Conservation (phyloP, 192 early-diverging fungal species). For the Podila clonocystis region DNA sequence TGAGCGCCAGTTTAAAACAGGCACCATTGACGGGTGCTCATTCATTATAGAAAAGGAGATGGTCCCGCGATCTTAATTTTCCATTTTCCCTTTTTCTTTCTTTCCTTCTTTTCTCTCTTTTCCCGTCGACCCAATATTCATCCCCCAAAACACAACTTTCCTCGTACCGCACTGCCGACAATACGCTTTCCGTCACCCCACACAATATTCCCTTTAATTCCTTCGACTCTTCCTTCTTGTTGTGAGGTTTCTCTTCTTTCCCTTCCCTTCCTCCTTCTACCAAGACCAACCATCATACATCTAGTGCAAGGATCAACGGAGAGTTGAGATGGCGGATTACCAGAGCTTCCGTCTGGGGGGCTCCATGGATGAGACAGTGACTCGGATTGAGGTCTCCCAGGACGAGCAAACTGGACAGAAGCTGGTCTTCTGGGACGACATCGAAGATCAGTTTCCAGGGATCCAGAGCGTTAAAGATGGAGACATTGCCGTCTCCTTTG, state of each 20-base stretch:
- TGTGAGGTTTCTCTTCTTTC: neutral
- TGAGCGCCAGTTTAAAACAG: no score
- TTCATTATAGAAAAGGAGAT: neutral
- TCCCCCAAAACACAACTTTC: no score
- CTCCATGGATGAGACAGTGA: neutral
- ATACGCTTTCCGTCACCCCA: neutral
- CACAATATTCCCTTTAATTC: neutral
- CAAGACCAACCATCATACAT: neutral
- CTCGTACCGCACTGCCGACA: neutral
- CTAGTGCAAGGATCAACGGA: neutral
- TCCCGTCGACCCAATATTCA: neutral
- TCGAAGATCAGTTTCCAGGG: conserved; percentile 3
- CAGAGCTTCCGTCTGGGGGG: neutral
- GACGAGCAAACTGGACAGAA: neutral
- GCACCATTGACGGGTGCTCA: no score
- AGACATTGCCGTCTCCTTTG: conserved; percentile 6
- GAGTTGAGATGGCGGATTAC: neutral
- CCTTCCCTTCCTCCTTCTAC: neutral
- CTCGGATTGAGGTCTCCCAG: neutral
- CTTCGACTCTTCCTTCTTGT: no score
- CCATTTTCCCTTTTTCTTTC: neutral
- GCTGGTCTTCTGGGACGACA: conserved; percentile 5
- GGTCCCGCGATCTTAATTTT: neutral
- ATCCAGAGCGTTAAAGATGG: neutral
- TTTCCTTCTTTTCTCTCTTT: neutral